Evolutionary conservation across 495 filamentous ascomycete species (phyloP), one percentile per base, ranked within the genome.

Genomic region (Xylaria longipes): DNA sequence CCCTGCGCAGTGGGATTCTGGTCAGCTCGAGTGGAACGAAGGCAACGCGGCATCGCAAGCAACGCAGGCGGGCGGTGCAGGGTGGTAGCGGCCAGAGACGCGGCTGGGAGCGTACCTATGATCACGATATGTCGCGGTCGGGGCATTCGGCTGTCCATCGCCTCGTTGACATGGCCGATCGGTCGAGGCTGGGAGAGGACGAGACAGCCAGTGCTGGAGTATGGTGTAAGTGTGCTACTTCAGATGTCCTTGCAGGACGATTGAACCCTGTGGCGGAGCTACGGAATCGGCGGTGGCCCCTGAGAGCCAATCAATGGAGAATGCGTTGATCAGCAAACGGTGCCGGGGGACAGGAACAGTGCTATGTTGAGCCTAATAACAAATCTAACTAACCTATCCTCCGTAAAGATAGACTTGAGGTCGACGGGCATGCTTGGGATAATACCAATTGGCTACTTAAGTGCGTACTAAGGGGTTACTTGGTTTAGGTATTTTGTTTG

Each of bases 81-180:
- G 56, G 41, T 15, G 27, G 25, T 27, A 37, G 67, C 15, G 27
- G 68, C 7, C 62, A 41, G 71, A 65, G 39, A 27, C 48, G 8
- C 22, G 46, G 46, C 31, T 67, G 57, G 66, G 45, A 29, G 61
- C 87, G 74, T 83, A 92, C 91, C 91, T 74, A 92, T 78, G 69
- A 93, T 90, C 68, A 93, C 87, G 71, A 93, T 92, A 65, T 92
- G 87, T 74, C 89, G 85, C 72, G 77, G 77, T 77, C 75, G 72
- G 71, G 75, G 77, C 46, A 77, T 77, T 69, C 69, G 75, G 68
- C 66, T 69, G 25, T 77, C 77, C 77, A 79, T 79, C 67, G 54
- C 73, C 33, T 77, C 71, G 62, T 79, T 74, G 69, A 77, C 77
- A 79, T 77, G 75, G 73, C 75, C 71, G 72, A 61, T 58, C 27